Evolutionary conservation across 2,329 filamentous ascomycete species (phyloP).

Genomic region (Fusarium pseudoanthophilum): DNA sequence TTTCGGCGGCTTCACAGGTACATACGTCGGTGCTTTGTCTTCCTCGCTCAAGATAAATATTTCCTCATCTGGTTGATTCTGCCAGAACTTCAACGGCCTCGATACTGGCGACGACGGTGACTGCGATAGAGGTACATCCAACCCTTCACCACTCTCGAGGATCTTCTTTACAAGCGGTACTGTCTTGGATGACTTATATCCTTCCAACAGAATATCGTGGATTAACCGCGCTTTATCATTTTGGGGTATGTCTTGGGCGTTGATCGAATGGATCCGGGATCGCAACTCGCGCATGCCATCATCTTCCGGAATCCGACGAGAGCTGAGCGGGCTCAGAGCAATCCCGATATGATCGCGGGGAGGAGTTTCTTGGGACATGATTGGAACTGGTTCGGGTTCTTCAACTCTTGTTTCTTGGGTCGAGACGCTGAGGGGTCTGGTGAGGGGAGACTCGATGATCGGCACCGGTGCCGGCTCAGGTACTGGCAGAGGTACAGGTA

Average conservation of each 20-base stretch:
- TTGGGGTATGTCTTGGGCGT: conserved; percentile 66
- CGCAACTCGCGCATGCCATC: conserved; percentile 80
- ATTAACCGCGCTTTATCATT: conserved; percentile 77
- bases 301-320: conserved; percentile 71
- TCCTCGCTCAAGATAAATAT: conserved; percentile 65
- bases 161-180: conserved; percentile 28
- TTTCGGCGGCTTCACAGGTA: conserved; percentile 60
- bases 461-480: conserved; percentile 27
- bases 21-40: conserved; percentile 76
- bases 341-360: conserved; percentile 50
- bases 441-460: conserved; percentile 41
- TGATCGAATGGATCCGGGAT: conserved; percentile 74
- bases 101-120: conserved; percentile 54
- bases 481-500: conserved; percentile 5
- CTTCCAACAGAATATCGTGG: conserved; percentile 76
- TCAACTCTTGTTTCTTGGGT: conserved; percentile 51
- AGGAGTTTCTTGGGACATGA: conserved; percentile 37
- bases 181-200: conserved; percentile 61
- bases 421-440: conserved; percentile 49
- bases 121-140: conserved; percentile 52
- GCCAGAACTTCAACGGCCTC: conserved; percentile 69
- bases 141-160: conserved; percentile 25
- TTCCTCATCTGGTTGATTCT: conserved; percentile 58
- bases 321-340: conserved; percentile 45
- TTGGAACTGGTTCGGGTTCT: conserved; percentile 37